phyloP scores from a whole-genome alignment of 148 eudicot species.

The Camellia japonica region DNA sequence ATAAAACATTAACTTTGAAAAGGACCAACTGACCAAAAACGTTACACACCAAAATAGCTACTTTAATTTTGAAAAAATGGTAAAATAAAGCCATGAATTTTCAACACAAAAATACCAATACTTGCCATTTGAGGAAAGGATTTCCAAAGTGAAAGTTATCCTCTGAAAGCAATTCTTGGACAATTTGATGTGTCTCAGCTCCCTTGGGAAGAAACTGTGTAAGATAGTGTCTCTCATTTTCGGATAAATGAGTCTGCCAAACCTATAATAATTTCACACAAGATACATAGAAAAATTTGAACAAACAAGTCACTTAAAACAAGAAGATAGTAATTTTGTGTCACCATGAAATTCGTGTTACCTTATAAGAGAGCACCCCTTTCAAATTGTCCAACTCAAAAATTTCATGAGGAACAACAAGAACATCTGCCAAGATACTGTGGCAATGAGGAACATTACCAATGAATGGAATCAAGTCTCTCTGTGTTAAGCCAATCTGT shows the following conservation, averaged over 20 bases:
- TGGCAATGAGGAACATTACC: slow-evolving; percentile 34
- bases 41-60: too few species aligned
- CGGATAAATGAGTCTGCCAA: slow-evolving; percentile 71
- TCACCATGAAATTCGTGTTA: slow-evolving; percentile 20
- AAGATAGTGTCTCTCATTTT: slow-evolving; percentile 61
- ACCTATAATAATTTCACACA: slow-evolving; percentile 42
- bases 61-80: too few species aligned
- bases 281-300: slow-evolving; percentile 1
- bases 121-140: slow-evolving; percentile 71
- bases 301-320: background rate
- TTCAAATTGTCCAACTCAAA: slow-evolving; percentile 60
- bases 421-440: slow-evolving; percentile 64
- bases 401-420: slow-evolving; percentile 60
- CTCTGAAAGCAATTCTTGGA: slow-evolving; percentile 62
- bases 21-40: too few species aligned
- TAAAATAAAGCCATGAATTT: background rate
- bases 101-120: background rate
- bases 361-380: slow-evolving; percentile 74
- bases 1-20: too few species aligned
- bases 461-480: slow-evolving; percentile 54
- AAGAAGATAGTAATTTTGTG: slow-evolving; percentile 5
- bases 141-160: slow-evolving; percentile 79
- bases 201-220: slow-evolving; percentile 72
- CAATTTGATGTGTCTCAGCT: slow-evolving; percentile 39
- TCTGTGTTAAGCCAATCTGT: slow-evolving; percentile 66